Conservation (phyloP, 2,329 filamentous ascomycete species). For the Helotiales sp. region DNA sequence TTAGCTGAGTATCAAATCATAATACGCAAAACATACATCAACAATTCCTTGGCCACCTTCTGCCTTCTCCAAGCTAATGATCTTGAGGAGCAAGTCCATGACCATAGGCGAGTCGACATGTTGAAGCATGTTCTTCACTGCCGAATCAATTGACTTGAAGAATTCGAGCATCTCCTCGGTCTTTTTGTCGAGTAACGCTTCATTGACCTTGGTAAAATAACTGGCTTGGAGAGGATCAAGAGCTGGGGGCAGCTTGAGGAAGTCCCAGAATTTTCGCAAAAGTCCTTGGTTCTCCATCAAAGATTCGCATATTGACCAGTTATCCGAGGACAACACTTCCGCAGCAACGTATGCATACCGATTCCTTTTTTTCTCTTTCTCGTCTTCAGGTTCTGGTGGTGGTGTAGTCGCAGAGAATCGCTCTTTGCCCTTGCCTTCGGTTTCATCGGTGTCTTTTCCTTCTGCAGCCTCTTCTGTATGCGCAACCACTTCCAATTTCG, state of each 20-base stretch:
- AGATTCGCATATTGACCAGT: constrained; percentile 94
- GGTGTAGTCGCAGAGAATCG: constrained; percentile 54
- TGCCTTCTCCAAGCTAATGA: constrained; percentile 91
- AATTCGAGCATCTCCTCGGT: constrained; percentile 95
- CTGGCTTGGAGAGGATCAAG: constrained; percentile 92
- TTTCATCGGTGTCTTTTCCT: constrained; percentile 51
- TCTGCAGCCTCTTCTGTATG: constrained; percentile 52
- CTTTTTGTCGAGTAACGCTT: constrained; percentile 96
- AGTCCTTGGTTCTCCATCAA: constrained; percentile 81
- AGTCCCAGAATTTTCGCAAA: constrained; percentile 86
- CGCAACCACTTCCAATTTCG: constrained; percentile 61
- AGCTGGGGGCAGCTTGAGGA: constrained; percentile 78
- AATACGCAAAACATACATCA: constrained; percentile 62
- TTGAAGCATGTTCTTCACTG: constrained; percentile 81
- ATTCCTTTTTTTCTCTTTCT: constrained; percentile 85
- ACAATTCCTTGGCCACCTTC: constrained; percentile 91
- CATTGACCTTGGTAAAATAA: constrained; percentile 99
- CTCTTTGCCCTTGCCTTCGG: constrained; percentile 43
- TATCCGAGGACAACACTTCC: constrained; percentile 91
- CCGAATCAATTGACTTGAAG: constrained; percentile 78
- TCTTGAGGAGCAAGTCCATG: constrained; percentile 95
- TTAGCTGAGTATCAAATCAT: constrained; percentile 1
- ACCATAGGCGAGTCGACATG: constrained; percentile 98
- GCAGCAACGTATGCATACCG: constrained; percentile 93
- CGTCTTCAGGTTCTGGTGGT: constrained; percentile 60